Base-by-base conservation (phyloP, 257 asterid genomes). In the Capsicum chinense region DNA sequence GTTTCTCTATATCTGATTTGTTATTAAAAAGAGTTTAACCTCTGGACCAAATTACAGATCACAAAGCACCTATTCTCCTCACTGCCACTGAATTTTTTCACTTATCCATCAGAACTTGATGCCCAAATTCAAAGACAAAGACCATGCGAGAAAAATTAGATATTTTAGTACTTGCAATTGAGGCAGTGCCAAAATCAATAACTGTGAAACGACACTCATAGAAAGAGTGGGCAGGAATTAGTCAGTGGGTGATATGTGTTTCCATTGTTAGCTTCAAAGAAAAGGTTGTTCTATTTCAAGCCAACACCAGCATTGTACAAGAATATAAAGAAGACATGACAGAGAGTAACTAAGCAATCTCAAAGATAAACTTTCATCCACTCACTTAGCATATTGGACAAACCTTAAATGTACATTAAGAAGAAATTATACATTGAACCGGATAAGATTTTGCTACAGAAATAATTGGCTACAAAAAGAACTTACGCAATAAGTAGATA, bases 401-500 rank as follows among this genome's bases (percentile, higher is more conserved):
- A 44, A 5, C 3, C 7, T 9, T 44, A 5, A 44, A 44, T 71
- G 37, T 44, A 44, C 37, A 5, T 10, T 69, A 16, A 69, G 15
- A 69, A 69, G 56, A 71, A 10, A 71, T 44, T 71, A 14, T 47
- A 9, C 69, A 21, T 9, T 21, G 14, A 62, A 62, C 69, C 14
- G 9, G 69, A 21, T 6, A 62, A 62, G 48, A 26, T 9, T 62
- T 26, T 21, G 39, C 35, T 62, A 62, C 39, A 62, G 33, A 62
- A 62, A 62, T 21, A 62, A 62, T 62, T 62, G 37, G 69, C 69
- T 9, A 21, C 33, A 62, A 21, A 62, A 76, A 59, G 80, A 67
- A 87, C 97, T 95, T 89, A 93, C 98, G n/a, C 97, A 92, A 88
- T 92, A 92, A 73, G 98, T 88, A 82, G 97, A 91, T 85, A 93